These are phyloP conservation scores for Loxodes magnus DNA, from an alignment of 73 alveolate species.

Conservation along the genomic window DNA sequence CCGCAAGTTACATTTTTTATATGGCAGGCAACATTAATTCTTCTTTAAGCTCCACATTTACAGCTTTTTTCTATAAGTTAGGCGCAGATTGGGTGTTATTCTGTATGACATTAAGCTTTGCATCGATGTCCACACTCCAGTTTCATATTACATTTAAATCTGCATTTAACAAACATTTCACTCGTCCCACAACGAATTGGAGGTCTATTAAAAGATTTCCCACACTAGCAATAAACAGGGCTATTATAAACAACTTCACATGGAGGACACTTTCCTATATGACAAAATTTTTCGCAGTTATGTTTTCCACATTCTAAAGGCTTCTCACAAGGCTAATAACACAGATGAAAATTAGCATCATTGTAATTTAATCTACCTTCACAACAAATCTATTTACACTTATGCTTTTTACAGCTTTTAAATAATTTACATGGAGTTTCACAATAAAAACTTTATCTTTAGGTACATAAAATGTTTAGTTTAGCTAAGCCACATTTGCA, in stretches of 20 bases:
- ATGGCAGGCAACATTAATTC: too few species aligned
- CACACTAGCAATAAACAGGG: slow-evolving; percentile 77
- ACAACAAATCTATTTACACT: slow-evolving; percentile 48
- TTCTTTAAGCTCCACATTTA: too few species aligned
- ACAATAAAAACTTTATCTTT: neutral
- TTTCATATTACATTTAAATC: slow-evolving; percentile 12
- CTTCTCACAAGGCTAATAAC: slow-evolving; percentile 66
- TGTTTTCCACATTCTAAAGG: slow-evolving; percentile 75
- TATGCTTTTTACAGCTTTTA: slow-evolving; percentile 9
- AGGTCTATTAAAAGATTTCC: slow-evolving; percentile 53
- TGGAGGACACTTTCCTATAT: slow-evolving; percentile 78
- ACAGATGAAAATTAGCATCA: slow-evolving; percentile 70
- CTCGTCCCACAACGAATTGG: slow-evolving; percentile 75
- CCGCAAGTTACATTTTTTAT: slow-evolving; percentile 16
- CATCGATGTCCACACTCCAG: slow-evolving; percentile 57
- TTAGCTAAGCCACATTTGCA: neutral
- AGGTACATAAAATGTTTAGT: neutral
- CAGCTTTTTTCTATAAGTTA: slow-evolving; percentile 31
- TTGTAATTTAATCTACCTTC: slow-evolving; percentile 41
- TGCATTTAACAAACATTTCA: slow-evolving; percentile 28
- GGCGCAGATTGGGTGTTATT: slow-evolving; percentile 48
- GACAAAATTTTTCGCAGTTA: slow-evolving; percentile 74
- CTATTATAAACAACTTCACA: slow-evolving; percentile 60
- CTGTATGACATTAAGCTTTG: slow-evolving; percentile 31
- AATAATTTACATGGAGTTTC: neutral